A percentile compares a stretch with the other conserved stretches of the same genome.
Evolutionary conservation across 805 yeast species (phyloP).

Genomic region (Starmerella bombicola): DNA sequence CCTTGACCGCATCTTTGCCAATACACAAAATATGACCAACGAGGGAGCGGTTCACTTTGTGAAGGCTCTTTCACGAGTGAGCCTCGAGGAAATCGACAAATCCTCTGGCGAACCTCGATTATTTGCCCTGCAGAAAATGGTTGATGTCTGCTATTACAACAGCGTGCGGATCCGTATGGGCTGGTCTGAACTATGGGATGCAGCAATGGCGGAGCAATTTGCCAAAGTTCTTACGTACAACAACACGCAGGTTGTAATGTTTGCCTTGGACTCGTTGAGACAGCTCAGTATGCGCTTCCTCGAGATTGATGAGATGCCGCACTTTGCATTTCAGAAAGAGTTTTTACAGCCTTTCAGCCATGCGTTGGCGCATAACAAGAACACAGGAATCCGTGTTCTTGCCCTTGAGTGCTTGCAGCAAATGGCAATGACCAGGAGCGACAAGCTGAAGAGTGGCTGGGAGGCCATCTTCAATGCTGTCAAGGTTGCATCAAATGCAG

Average conservation of each 20-base stretch:
- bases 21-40: conserved; percentile 66
- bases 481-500: conserved; percentile 48
- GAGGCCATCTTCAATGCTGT: conserved; percentile 70
- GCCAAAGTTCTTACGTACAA: conserved; percentile 71
- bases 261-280: conserved; percentile 87
- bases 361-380: conserved; percentile 54
- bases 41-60: conserved; percentile 80
- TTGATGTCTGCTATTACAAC: conserved; percentile 94
- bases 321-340: conserved; percentile 90
- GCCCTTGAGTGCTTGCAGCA: conserved; percentile 80
- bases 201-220: conserved; percentile 80
- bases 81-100: conserved; percentile 61
- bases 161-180: conserved; percentile 93
- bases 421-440: conserved; percentile 65
- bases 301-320: conserved; percentile 85
- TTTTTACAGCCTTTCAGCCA: conserved; percentile 83
- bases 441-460: conserved; percentile 86
- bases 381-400: conserved; percentile 69
- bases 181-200: conserved; percentile 86
- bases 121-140: conserved; percentile 87
- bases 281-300: conserved; percentile 86
- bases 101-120: conserved; percentile 56
- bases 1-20: conserved; percentile 77
- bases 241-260: conserved; percentile 64
- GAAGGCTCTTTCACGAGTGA: conserved; percentile 71